Evolutionary conservation across 345 rosid species (phyloP).

Genomic region (Bretschneidera sinensis): DNA sequence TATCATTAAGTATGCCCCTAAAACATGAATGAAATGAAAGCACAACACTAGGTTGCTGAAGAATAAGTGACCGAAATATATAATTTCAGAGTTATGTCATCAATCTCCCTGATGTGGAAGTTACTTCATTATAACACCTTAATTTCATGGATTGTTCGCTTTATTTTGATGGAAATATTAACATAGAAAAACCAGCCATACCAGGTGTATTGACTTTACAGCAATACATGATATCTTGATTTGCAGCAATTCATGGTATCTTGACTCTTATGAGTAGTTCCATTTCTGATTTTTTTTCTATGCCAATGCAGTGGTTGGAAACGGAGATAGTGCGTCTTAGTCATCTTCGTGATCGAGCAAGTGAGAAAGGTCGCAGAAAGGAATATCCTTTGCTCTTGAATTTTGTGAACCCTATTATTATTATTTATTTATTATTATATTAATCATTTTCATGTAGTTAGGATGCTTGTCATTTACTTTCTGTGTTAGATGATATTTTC

Average conservation of each 20-base stretch:
- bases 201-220: neutral
- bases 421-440: too few species aligned
- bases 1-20: too few species aligned
- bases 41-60: too few species aligned
- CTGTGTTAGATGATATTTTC: neutral
- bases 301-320: conserved; percentile 71
- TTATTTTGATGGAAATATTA: neutral
- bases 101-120: too few species aligned
- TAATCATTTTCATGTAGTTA: neutral
- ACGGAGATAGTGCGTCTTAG: conserved; percentile 75
- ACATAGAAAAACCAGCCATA: neutral
- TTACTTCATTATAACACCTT: too few species aligned
- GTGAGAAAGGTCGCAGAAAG: conserved; percentile 89
- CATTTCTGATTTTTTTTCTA: conserved; percentile 10
- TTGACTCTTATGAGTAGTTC: neutral
- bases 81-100: too few species aligned
- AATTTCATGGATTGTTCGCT: neutral
- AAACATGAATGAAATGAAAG: too few species aligned
- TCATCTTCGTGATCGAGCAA: conserved; percentile 99
- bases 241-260: neutral
- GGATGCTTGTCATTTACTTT: neutral
- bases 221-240: too few species aligned
- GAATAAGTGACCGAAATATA: too few species aligned
- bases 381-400: conserved; percentile 76
- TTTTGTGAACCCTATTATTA: neutral